Conservation (phyloP, 768 basidiomycete species). For the Pulveroboletus sp. region DNA sequence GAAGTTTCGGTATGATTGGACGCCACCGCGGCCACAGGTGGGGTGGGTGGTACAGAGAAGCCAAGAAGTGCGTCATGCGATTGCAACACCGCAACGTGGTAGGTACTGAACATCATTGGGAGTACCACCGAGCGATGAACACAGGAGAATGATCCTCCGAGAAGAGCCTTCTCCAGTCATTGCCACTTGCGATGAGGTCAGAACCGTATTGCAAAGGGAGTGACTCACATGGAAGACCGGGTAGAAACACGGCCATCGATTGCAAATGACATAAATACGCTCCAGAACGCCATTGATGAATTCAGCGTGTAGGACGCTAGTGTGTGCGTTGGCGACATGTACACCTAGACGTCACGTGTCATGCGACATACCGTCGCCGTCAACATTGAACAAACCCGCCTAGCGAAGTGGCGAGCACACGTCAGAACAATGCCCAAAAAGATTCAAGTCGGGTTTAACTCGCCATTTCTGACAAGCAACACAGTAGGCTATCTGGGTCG, state of each 20-base stretch:
- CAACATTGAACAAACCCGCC: background rate
- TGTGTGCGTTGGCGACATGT: no score
- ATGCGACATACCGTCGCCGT: background rate
- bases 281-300: conserved; percentile 3
- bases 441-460: conserved; percentile 2
- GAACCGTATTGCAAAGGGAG: background rate
- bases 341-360: background rate
- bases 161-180: background rate
- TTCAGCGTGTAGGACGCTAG: conserved; percentile 3
- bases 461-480: no score
- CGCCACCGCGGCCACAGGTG: background rate
- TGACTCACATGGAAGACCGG: background rate
- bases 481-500: no score
- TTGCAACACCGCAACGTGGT: background rate
- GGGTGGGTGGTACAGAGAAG: background rate
- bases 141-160: background rate
- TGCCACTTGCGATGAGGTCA: background rate
- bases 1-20: background rate
- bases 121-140: background rate
- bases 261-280: conserved; percentile 1
- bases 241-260: conserved; percentile 2
- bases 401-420: background rate
- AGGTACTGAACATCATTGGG: conserved; percentile 4
- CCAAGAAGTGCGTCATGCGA: conserved; percentile 4
- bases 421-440: background rate